phyloP scores from a whole-genome alignment of 208 protist genomes.

The Trypanosoma lewisi region DNA sequence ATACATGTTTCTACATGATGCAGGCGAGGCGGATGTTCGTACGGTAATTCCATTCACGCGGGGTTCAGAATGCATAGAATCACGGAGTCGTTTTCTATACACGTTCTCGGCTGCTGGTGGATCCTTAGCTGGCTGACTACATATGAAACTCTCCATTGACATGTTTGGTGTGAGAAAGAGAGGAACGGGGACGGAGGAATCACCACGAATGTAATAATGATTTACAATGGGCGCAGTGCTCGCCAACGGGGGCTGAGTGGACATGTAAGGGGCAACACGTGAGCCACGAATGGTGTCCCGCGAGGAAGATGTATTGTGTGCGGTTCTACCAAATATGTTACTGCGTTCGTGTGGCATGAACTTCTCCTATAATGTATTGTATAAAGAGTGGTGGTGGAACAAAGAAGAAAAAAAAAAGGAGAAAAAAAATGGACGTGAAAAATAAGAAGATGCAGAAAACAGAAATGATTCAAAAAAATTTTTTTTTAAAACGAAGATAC shows the following conservation, averaged over 20 bases:
- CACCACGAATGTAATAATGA: slow-evolving; percentile 17
- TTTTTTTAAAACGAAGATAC: background rate
- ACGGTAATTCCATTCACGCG: background rate
- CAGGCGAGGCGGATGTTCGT: background rate
- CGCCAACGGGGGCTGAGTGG: background rate
- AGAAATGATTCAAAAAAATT: too few relatives aligned
- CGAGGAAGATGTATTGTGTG: background rate
- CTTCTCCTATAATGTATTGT: too few relatives aligned
- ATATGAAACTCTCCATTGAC: slow-evolving; percentile 11
- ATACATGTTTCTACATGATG: background rate
- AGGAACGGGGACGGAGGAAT: background rate
- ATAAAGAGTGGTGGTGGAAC: background rate
- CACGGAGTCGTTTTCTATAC: background rate
- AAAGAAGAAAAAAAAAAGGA: background rate
- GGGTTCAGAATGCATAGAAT: background rate
- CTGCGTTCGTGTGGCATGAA: background rate
- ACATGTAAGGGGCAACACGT: too few relatives aligned
- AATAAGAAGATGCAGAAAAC: background rate
- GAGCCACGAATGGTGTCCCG: too few relatives aligned
- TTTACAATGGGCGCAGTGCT: slow-evolving; percentile 7
- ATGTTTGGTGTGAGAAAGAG: slow-evolving; percentile 16
- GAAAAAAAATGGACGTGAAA: background rate
- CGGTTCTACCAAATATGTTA: background rate
- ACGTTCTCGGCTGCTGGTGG: too few relatives aligned
- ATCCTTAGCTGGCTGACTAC: background rate